Evolutionary conservation across 2,329 filamentous ascomycete species (phyloP).

Genomic region (Diaporthe aspalathi): DNA sequence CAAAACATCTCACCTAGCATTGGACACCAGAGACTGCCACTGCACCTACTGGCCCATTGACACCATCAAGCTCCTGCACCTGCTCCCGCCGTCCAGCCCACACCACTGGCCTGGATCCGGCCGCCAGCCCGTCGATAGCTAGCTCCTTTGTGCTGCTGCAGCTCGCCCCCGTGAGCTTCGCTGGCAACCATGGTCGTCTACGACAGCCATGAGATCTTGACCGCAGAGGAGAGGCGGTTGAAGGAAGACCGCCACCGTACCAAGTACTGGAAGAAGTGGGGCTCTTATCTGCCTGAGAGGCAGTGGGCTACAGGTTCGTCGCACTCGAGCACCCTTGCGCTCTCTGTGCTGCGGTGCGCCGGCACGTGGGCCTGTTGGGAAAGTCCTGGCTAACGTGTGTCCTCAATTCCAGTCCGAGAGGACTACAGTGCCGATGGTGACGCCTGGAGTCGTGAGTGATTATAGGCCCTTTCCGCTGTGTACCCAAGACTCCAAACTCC

Average conservation of each 20-base stretch:
- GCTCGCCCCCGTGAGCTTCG: conserved; percentile 17
- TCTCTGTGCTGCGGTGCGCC: conserved; percentile 36
- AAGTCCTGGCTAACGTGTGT: conserved; percentile 37
- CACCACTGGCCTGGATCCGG: neutral
- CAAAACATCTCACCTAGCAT: conserved; percentile 5
- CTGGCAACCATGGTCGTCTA: conserved; percentile 81
- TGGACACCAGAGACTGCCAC: neutral
- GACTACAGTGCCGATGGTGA: conserved; percentile 92
- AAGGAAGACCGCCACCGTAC: conserved; percentile 83
- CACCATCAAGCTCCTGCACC: neutral
- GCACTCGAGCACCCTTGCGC: conserved; percentile 36
- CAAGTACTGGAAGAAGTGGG: conserved; percentile 99
- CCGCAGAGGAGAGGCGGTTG: conserved; percentile 89
- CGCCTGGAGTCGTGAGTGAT: conserved; percentile 88
- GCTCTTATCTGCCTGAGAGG: conserved; percentile 90
- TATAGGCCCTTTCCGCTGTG: conserved; percentile 44
- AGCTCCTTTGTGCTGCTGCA: neutral
- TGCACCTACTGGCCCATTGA: neutral
- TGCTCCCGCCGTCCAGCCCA: neutral
- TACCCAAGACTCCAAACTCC: conserved; percentile 16
- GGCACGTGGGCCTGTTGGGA: neutral
- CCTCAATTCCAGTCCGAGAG: conserved; percentile 75
- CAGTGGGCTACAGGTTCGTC: conserved; percentile 91
- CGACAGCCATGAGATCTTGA: conserved; percentile 87
- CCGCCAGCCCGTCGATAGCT: neutral